Base-by-base conservation (phyloP, 176 grass and related monocot species). In the Hordeum vulgare region DNA sequence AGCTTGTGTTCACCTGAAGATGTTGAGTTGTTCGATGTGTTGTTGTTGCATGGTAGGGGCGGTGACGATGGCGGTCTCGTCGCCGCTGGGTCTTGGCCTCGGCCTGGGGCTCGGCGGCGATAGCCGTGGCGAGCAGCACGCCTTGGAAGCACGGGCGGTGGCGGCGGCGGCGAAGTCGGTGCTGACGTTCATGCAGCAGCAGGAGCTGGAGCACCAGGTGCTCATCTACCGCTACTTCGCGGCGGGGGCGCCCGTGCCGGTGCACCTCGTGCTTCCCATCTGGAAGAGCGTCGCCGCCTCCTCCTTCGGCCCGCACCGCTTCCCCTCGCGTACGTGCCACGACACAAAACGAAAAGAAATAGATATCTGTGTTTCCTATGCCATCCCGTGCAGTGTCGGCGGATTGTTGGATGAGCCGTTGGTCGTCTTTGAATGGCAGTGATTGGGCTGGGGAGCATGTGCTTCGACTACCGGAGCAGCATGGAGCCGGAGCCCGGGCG, bases 161-260 rank as follows among this genome's bases (percentile, higher is more conserved):
- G 41, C 51, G 34, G 35, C 37, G 70, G n/a, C 34, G 78, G 61
- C 61, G 53, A 31, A 54, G 21, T 78, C 89, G 49, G 85, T 9
- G 42, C 90, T 97, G 85, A 98, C 96, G 53, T 98, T 98, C 86
- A 94, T 98, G 96, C 96, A 98, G 87, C 88, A 90, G 47, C 96
- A 98, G 80, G 96, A 98, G 85, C 91, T 98, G 74, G 96, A 98
- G 89, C 93, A 98, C 85, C 96, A 98, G 88, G 96, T 94, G 66
- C 93, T 98, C 68, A 98, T 98, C 87, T 98, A 90, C 87, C 94
- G 94, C 80, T 98, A 95, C 93, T 93, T 98, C 89, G 87, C 89
- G 20, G 93, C 93, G 1, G 96, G 93, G 33, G 89, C 90, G 47
- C 91, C 96, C n/a, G 93, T 95, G 71, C 96, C 93, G 33, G 85